Evolutionary conservation across 257 asterid genomes (phyloP).

Genomic region (Solanum rostratum): DNA sequence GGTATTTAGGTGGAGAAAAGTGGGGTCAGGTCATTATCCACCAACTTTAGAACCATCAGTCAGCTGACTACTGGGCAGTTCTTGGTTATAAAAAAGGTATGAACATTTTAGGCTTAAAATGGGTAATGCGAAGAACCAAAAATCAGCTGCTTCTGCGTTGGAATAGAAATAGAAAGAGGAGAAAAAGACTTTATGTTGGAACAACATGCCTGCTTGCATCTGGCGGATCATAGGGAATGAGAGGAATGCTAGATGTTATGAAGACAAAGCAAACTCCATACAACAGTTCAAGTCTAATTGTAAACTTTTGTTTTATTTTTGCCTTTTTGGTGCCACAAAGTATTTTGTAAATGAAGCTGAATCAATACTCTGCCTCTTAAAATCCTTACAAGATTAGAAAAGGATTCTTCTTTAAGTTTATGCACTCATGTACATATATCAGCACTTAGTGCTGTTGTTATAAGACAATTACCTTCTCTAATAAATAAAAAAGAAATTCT

Average conservation of each 20-base stretch:
- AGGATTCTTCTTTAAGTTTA: not conserved
- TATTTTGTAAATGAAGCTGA: not conserved
- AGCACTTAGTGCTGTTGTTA: not conserved
- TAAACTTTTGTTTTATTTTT: not conserved
- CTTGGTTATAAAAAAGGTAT: not conserved
- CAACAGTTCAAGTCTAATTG: not conserved
- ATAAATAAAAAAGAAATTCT: not conserved
- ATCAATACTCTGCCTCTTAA: not conserved
- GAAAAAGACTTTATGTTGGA: not conserved
- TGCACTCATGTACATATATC: not conserved
- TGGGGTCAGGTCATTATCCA: not conserved
- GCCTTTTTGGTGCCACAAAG: not conserved
- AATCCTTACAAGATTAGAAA: not conserved
- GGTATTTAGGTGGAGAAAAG: not conserved
- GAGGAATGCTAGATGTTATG: not conserved
- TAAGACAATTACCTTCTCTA: not conserved
- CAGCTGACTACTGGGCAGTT: not conserved
- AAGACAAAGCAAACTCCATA: not conserved
- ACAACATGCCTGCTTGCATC: not conserved
- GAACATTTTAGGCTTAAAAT: not conserved
- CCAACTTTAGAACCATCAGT: not conserved
- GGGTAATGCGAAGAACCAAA: not conserved
- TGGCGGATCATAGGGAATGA: not conserved
- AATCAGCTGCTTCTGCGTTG: not conserved
- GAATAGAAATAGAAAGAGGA: not conserved